A percentile compares a stretch with the other conserved stretches of the same genome.
phyloP scores from a whole-genome alignment of 345 rosid genomes.

The Durio zibethinus region DNA sequence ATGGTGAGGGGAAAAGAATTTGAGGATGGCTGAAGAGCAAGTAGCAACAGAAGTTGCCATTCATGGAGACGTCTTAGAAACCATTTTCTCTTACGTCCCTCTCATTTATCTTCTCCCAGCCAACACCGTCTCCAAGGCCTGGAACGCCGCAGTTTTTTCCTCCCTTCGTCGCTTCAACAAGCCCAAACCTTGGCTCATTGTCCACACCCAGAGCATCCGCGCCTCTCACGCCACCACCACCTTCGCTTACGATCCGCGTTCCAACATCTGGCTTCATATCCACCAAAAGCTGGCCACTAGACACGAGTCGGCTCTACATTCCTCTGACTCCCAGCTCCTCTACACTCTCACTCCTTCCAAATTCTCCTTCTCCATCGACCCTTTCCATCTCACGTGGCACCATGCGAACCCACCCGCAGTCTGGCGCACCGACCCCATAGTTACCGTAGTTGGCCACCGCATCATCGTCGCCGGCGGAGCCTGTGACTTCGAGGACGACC shows the following conservation, averaged over 20 bases:
- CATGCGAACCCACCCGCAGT: conserved; percentile 43
- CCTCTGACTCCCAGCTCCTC: conserved; percentile 59
- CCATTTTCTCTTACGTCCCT: conserved; percentile 48
- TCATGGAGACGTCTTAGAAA: conserved; percentile 51
- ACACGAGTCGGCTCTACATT: conserved; percentile 37
- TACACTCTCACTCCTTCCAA: conserved; percentile 48
- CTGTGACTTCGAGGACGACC: conserved; percentile 65
- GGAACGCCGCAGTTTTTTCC: conserved; percentile 62
- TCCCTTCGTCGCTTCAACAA: conserved; percentile 51
- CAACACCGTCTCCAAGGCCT: conserved; percentile 52
- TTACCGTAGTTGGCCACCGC: conserved; percentile 42
- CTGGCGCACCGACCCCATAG: conserved; percentile 71
- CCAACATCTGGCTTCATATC: conserved; percentile 50
- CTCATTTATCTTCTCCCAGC: conserved; percentile 59
- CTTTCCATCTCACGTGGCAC: conserved; percentile 62
- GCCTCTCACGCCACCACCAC: conserved; percentile 33
- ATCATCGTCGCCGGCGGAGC: conserved; percentile 62
- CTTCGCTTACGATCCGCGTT: conserved; percentile 71
- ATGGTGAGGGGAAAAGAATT: background rate
- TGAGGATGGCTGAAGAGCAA: background rate
- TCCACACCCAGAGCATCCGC: conserved; percentile 43
- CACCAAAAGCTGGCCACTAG: conserved; percentile 17
- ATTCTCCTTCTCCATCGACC: conserved; percentile 67
- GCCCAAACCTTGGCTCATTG: conserved; percentile 62
- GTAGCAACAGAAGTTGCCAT: conserved; percentile 6